A percentile compares a stretch with the other conserved stretches of the same genome.
phyloP scores from a whole-genome alignment of 306 rosid genomes.

The Delonix regia region DNA sequence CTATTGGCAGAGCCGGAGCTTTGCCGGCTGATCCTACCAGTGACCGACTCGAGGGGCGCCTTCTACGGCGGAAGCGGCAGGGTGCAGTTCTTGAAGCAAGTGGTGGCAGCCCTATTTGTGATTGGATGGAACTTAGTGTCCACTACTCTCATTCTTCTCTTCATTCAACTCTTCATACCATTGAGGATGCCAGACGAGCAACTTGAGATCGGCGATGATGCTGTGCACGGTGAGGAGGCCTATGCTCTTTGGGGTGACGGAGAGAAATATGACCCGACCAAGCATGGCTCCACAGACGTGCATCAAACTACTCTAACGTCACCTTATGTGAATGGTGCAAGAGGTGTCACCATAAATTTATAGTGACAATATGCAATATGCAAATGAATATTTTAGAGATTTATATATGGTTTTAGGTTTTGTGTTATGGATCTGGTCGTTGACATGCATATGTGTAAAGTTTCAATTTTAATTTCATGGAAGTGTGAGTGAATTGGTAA shows the following conservation, averaged over 20 bases:
- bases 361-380: constrained; percentile 12
- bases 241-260: constrained; percentile 99
- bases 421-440: neutral
- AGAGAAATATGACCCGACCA: constrained; percentile 81
- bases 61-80: constrained; percentile 84
- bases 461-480: neutral
- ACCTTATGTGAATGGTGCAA: constrained; percentile 86
- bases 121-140: constrained; percentile 89
- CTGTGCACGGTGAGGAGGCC: constrained; percentile 97
- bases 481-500: neutral
- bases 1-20: constrained; percentile 90
- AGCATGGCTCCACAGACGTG: constrained; percentile 53
- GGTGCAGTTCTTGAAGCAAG: constrained; percentile 70
- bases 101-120: constrained; percentile 72
- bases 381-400: neutral
- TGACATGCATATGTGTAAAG: neutral
- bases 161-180: constrained; percentile 68
- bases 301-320: constrained; percentile 46
- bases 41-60: constrained; percentile 67
- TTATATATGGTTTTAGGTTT: neutral
- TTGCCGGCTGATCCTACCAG: constrained; percentile 61
- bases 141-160: constrained; percentile 73
- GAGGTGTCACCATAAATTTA: constrained; percentile 82
- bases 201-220: constrained; percentile 84
- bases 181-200: constrained; percentile 90